Conservation (phyloP, 768 basidiomycete species). For the Panaeolus papilionaceus region DNA sequence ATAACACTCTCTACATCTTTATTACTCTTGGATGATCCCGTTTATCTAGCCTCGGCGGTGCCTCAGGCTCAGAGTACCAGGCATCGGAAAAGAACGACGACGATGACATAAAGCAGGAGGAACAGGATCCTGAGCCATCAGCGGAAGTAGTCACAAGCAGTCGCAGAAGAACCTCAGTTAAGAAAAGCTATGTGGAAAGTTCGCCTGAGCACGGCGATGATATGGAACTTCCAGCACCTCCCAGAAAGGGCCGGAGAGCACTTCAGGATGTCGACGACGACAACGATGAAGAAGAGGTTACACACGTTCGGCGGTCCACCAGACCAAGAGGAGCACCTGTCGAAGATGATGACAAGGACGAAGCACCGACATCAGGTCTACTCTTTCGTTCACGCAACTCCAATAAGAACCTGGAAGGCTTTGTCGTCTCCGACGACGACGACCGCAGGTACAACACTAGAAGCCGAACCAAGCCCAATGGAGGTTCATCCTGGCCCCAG, state of each 20-base stretch:
- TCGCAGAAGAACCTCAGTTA: conserved; percentile 49
- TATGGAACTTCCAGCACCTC: conserved; percentile 22
- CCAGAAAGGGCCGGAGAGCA: conserved; percentile 7
- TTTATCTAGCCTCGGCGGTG: conserved; percentile 37
- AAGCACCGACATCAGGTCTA: conserved; percentile 32
- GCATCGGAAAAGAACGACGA: conserved; percentile 52
- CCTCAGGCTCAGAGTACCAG: conserved; percentile 57
- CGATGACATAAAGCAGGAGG: conserved; percentile 33
- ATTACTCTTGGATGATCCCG: conserved; percentile 42
- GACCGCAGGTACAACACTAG: conserved; percentile 15
- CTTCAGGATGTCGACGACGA: conserved; percentile 34
- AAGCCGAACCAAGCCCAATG: conserved; percentile 14
- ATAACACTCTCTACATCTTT: conserved; percentile 22
- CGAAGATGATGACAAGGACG: conserved; percentile 38
- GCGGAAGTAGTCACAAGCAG: conserved; percentile 34
- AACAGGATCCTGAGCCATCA: conserved; percentile 40
- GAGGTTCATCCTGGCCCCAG: conserved; percentile 24
- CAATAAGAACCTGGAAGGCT: conserved; percentile 39
- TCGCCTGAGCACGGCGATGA: conserved; percentile 39
- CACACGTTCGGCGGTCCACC: conserved; percentile 20
- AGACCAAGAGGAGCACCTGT: conserved; percentile 24
- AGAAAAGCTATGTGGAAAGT: conserved; percentile 49
- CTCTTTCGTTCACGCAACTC: too few species aligned
- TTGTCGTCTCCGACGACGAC: conserved; percentile 12
- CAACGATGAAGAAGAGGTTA: conserved; percentile 25